phyloP scores from a whole-genome alignment of 2,329 filamentous ascomycete genomes.

The Parastagonospora nodorum region DNA sequence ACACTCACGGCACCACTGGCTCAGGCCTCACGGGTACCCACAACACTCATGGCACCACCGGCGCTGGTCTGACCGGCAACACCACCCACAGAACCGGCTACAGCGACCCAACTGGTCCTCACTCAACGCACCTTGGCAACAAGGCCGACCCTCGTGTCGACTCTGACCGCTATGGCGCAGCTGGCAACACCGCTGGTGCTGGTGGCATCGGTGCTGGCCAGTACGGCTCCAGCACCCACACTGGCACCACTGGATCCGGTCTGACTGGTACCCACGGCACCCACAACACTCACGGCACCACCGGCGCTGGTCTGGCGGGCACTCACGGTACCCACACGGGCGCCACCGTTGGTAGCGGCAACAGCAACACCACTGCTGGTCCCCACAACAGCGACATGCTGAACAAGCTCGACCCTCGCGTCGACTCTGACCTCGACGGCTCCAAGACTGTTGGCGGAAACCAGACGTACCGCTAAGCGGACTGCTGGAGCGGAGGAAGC shows the following conservation, averaged over 20 bases:
- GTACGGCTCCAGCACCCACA: conserved; percentile 8
- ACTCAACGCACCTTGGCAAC: conserved; percentile 32
- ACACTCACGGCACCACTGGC: conserved; percentile 7
- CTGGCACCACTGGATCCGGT: conserved; percentile 2
- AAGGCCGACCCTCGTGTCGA: conserved; percentile 40
- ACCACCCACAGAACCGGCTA: not conserved
- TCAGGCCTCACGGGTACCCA: conserved; percentile 8
- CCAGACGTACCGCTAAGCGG: conserved; percentile 26
- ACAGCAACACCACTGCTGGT: conserved; percentile 40
- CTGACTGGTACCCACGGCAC: conserved; percentile 3
- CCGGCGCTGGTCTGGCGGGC: conserved; percentile 13
- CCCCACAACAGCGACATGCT: conserved; percentile 40
- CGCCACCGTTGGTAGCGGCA: conserved; percentile 18
- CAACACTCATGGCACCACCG: conserved; percentile 2
- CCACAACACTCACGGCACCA: conserved; percentile 4
- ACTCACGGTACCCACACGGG: conserved; percentile 13
- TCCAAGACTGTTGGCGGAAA: conserved; percentile 37
- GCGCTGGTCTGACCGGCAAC: not conserved
- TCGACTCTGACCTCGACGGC: conserved; percentile 43
- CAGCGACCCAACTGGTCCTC: conserved; percentile 37
- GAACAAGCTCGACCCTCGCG: conserved; percentile 46
- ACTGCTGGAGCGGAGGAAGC: conserved; percentile 2
- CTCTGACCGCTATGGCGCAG: conserved; percentile 26
- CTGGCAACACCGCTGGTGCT: conserved; percentile 31
- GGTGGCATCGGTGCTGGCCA: conserved; percentile 20